phyloP scores from a whole-genome alignment of 495 filamentous ascomycete genomes.

The Penicillium parvum region DNA sequence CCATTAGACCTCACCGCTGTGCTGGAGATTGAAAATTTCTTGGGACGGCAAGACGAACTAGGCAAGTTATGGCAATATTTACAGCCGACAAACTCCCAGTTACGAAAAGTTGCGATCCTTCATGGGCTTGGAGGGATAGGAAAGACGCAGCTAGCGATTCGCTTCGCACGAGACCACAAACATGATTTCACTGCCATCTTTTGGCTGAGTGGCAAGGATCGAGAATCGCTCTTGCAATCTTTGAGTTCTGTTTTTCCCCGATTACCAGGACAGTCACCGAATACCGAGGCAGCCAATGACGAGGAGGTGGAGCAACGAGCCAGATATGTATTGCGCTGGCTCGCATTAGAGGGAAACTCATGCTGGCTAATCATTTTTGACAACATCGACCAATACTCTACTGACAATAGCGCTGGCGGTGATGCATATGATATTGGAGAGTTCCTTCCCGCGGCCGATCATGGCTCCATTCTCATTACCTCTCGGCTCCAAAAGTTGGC shows the following conservation, averaged over 20 bases:
- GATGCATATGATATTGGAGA: conserved; percentile 27
- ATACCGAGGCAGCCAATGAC: not conserved
- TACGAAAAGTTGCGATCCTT: conserved; percentile 26
- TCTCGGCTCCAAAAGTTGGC: conserved; percentile 26
- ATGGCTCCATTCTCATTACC: conserved; percentile 38
- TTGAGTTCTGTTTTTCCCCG: conserved; percentile 14
- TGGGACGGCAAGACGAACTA: conserved; percentile 26
- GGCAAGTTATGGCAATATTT: conserved; percentile 20
- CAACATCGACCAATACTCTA: conserved; percentile 34
- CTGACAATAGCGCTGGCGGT: conserved; percentile 6
- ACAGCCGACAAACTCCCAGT: conserved; percentile 7
- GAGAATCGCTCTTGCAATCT: conserved; percentile 11
- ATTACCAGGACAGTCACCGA: conserved; percentile 4
- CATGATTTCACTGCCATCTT: conserved; percentile 16
- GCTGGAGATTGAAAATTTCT: conserved; percentile 21
- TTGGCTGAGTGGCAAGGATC: conserved; percentile 25
- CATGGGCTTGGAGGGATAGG: conserved; percentile 39
- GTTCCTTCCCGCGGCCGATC: conserved; percentile 33
- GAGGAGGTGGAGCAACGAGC: conserved; percentile 13
- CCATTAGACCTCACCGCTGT: conserved; percentile 21
- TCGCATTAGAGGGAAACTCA: conserved; percentile 23
- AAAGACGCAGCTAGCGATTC: too few species aligned
- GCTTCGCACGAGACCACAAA: conserved; percentile 6
- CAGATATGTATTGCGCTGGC: conserved; percentile 17
- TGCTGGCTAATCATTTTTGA: conserved; percentile 39